Evolutionary conservation across 768 basidiomycete genomes (phyloP).

Genomic region (Trametes cingulata): DNA sequence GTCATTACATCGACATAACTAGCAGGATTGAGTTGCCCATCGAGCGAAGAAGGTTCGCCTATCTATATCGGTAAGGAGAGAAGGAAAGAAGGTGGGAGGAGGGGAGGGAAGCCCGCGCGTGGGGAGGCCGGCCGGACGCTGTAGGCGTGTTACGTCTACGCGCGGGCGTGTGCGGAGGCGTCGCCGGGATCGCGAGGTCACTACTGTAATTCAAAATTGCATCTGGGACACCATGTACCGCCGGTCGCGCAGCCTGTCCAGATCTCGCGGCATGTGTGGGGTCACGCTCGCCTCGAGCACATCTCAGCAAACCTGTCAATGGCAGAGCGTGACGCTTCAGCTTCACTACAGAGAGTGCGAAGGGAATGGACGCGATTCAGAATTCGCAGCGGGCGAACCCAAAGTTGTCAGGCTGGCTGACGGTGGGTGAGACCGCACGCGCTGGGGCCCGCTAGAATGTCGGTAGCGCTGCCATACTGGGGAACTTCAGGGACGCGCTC

Average conservation of each 20-base stretch:
- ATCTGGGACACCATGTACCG: no score
- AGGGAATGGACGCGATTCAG: neutral
- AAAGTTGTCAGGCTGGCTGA: neutral
- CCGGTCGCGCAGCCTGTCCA: no score
- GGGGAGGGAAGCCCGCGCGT: neutral
- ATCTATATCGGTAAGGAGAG: no score
- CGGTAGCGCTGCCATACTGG: neutral
- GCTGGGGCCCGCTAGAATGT: neutral
- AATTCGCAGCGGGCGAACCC: neutral
- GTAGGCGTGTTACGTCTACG: constrained; percentile 9
- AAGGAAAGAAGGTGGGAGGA: neutral
- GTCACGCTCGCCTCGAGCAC: no score
- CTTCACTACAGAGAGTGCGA: no score
- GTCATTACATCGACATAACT: no score
- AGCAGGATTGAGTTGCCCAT: neutral
- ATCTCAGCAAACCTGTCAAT: no score
- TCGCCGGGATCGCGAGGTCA: constrained; percentile 2
- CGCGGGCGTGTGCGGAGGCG: neutral
- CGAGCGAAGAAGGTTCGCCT: neutral
- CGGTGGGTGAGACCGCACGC: neutral
- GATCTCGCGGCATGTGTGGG: no score
- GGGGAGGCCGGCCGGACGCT: constrained; percentile 5
- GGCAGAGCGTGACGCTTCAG: no score
- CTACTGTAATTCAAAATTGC: no score
- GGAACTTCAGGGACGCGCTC: neutral